phyloP scores from a whole-genome alignment of 2,329 filamentous ascomycete genomes.

The Madurella mycetomatis region DNA sequence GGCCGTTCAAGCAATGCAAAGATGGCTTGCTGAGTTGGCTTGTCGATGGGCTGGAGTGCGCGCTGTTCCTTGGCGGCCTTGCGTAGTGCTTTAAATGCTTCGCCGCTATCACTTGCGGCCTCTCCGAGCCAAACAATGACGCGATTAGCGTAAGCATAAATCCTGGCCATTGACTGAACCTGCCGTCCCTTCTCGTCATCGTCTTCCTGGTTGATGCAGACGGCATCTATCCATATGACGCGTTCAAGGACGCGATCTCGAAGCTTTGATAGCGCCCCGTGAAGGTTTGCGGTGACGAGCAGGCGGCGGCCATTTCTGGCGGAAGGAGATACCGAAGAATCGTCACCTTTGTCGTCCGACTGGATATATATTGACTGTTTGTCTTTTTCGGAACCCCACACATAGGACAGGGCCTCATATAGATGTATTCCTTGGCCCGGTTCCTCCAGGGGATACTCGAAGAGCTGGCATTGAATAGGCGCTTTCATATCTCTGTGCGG shows the following conservation, averaged over 20 bases:
- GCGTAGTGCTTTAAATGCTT: neutral
- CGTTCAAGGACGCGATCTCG: neutral
- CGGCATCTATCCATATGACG: neutral
- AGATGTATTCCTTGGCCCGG: neutral
- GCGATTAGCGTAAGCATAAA: neutral
- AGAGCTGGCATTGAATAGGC: neutral
- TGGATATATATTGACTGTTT: neutral
- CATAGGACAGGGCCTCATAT: neutral
- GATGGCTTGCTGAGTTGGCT: too few species aligned
- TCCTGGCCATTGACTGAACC: conserved; percentile 3
- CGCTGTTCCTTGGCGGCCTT: neutral
- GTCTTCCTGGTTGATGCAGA: conserved; percentile 1
- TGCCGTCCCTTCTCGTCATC: neutral
- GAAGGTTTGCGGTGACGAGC: neutral
- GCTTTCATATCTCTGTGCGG: too few species aligned
- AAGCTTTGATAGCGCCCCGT: neutral
- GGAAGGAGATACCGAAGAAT: too few species aligned
- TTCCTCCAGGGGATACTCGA: neutral
- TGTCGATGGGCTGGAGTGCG: too few species aligned
- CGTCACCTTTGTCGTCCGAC: neutral
- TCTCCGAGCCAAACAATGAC: conserved; percentile 9
- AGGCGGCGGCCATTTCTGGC: neutral
- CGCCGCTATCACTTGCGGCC: neutral
- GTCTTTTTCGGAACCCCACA: neutral
- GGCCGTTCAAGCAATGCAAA: neutral